Evolutionary conservation across 352 stramenopile genomes (phyloP), one percentile per base, ranked within the genome.

Genomic region (Sclerospora graminicola): DNA sequence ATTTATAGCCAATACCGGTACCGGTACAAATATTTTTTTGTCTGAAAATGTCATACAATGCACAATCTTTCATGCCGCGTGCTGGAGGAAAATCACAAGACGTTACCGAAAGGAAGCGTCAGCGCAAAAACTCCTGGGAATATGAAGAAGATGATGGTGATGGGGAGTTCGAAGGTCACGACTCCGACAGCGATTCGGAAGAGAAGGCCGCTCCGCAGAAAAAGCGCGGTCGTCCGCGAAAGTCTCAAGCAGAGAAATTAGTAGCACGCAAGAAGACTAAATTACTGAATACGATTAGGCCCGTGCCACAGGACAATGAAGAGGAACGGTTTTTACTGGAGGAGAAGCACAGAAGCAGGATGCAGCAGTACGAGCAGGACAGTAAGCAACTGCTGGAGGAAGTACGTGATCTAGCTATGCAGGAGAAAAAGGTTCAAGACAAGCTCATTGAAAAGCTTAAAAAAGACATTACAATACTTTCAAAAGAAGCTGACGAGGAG

Each of bases 401-500:
- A 32, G 69, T 81, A 16, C 69, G 66, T 16, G 52, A 51, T 6
- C 51, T 89, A 8, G 73, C 75, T 0, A 54, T 67, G 43, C 63
- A 82, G 28, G 75, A 87, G 50, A 82, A 84, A 37, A 75, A 79
- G 33, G 74, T 61, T 41, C 82, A 91, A 46, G 69, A 86, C 30
- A 69, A 78, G 32, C 57, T 87, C 16, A 70, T 87, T 21, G 45
- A 67, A 29, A 84, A 81, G 51, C 46, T 91, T 11, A 86, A 85
- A 46, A 57, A 63, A 30, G 68, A 91, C 47, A 45, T 87, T 10
- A 58, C 55, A 37, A 61, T 66, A 44, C 53, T 88, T n/a, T 71
- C 74, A 9, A 62, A 66, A 15, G 66, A 70, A 24, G 38, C 72
- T 8, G 65, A 86, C 24, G 63, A 82, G 34, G 48, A 68, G 38